Evolutionary conservation across 73 alveolate species (phyloP), one percentile per base, ranked within the genome.

Genomic region (Symbiodinium natans): DNA sequence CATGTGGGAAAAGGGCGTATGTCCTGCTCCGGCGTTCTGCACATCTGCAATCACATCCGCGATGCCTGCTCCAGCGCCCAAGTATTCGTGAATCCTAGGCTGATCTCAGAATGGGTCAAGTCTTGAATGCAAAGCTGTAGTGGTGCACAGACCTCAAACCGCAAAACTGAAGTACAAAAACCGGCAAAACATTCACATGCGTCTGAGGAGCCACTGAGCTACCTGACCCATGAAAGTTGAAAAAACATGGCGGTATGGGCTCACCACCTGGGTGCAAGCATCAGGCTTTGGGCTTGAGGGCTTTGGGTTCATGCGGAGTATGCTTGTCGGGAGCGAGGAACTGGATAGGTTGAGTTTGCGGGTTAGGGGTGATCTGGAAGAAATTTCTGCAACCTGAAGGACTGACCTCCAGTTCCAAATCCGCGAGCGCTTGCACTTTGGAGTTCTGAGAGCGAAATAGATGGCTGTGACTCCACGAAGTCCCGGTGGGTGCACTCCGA

Each of bases 11-110:
- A 39, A 2, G 40, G 92, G 92, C 2, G 13, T 41, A 41, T 82
- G 92, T 13, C 92, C 92, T 29, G 41, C 8, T 29, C 92, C 92
- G 27, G 92, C 92, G 71, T 27, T 38, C 73, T 27, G 92, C 19
- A 36, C 36, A n/a, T 63, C 80, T 17, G 80, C 80, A 29, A 63
- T 63, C 19, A 63, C 80, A 23, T 63, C 36, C 38, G 29, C 31
- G 36, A 63, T 63, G 33, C 36, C 27, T 6, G 33, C 80, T 3
- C 11, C 9, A 1, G 80, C 80, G 1, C 80, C 80, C 80, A 63
- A 36, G 80, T 63, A 63, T 2, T 63, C 80, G 33, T 63, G 33
- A 31, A 63, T 63, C 80, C 80, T 41, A 6, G 39, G 92, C 11
- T n/a, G n/a, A n/a, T n/a, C n/a, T n/a, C n/a, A n/a, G n/a, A n/a